Conservation (phyloP, 2,329 filamentous ascomycete genomes). For the Pyrenochaeta sp. region DNA sequence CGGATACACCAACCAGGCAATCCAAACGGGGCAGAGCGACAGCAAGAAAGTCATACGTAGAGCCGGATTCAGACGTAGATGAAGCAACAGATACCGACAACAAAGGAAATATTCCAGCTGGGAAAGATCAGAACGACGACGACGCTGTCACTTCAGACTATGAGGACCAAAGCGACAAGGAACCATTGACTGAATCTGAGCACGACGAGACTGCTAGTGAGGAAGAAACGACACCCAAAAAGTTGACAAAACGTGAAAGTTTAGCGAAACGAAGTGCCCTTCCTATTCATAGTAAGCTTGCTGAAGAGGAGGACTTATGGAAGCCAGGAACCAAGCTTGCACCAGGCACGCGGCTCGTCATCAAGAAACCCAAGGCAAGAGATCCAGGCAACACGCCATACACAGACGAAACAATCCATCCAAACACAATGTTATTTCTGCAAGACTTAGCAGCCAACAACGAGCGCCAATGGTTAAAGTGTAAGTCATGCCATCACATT, state of each 20-base stretch:
- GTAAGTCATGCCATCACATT: constrained; percentile 50
- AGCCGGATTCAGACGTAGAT: constrained; percentile 38
- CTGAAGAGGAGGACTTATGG: constrained; percentile 62
- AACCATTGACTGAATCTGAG: constrained; percentile 40
- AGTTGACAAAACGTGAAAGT: constrained; percentile 26
- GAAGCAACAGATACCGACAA: constrained; percentile 21
- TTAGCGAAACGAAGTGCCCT: constrained; percentile 27
- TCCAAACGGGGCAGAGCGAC: constrained; percentile 47
- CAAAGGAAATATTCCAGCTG: constrained; percentile 20
- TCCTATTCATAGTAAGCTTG: constrained; percentile 31
- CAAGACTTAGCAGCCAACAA: constrained; percentile 68
- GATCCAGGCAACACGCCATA: constrained; percentile 67
- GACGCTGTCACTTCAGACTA: constrained; percentile 50
- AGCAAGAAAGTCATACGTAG: constrained; percentile 45
- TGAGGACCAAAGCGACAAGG: constrained; percentile 50
- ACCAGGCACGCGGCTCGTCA: constrained; percentile 68
- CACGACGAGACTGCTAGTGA: constrained; percentile 42
- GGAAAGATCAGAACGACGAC: constrained; percentile 43
- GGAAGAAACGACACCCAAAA: constrained; percentile 39
- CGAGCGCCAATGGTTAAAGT: constrained; percentile 70
- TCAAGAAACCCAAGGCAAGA: constrained; percentile 70
- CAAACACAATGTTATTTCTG: constrained; percentile 70
- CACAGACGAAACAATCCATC: constrained; percentile 65
- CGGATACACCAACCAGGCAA: constrained; percentile 40
- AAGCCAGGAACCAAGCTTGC: constrained; percentile 64